phyloP scores from a whole-genome alignment of 148 eudicot species.

The Cornus florida region DNA sequence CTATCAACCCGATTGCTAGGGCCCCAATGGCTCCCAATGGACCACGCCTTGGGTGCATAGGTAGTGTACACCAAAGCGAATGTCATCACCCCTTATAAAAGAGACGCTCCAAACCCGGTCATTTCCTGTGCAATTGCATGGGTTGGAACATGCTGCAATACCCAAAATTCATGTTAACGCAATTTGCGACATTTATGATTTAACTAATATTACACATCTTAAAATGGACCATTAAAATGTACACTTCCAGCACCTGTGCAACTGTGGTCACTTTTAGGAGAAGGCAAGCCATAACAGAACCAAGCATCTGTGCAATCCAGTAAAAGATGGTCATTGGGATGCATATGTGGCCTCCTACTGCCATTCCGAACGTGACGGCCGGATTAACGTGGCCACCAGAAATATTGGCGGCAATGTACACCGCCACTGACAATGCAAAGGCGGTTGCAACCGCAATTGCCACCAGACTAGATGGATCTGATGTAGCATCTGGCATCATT shows the following conservation, averaged over 20 bases:
- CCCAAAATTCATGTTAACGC: no score
- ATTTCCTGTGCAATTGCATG: conserved; percentile 61
- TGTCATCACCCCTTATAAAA: conserved; percentile 73
- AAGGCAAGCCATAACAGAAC: conserved; percentile 75
- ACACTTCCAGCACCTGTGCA: conserved; percentile 39
- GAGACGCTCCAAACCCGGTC: conserved; percentile 90
- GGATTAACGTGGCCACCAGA: conserved; percentile 74
- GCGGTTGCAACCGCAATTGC: conserved; percentile 66
- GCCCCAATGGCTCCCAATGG: conserved; percentile 59
- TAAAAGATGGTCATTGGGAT: conserved; percentile 66
- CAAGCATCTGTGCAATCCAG: conserved; percentile 77
- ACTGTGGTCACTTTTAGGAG: conserved; percentile 60
- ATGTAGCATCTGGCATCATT: conserved; percentile 44
- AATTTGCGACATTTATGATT: no score
- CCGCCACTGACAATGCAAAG: conserved; percentile 59
- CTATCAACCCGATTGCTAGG: conserved; percentile 58
- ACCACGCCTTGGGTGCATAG: conserved; percentile 63
- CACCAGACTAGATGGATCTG: conserved; percentile 54
- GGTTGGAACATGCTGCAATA: conserved; percentile 56
- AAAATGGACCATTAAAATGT: background rate
- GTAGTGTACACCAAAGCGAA: conserved; percentile 75
- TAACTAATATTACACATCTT: no score
- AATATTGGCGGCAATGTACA: conserved; percentile 45
- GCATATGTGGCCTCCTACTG: conserved; percentile 75
- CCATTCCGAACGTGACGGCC: conserved; percentile 66